Evolutionary conservation across 441 rosid genomes (phyloP), one percentile per base, ranked within the genome.

Genomic region (Omphalea diandra): DNA sequence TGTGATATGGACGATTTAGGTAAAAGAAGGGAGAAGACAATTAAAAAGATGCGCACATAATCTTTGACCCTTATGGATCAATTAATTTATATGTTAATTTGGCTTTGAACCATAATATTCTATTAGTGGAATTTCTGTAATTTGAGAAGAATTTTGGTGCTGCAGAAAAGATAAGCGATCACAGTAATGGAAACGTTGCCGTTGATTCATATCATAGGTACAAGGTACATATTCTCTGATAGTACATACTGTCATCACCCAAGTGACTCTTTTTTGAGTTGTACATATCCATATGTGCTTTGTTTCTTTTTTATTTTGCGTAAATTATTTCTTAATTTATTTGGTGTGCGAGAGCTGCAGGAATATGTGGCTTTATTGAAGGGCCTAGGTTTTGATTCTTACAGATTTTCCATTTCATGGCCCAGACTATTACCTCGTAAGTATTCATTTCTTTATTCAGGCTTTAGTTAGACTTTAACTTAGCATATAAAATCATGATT

Each of bases 371-470:
- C 63, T 7, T 12, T 66, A 36, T 52, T 71, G 57, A 71, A 67
- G 10, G 15, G 59, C 44, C n/a, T 71, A 18, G 72, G 75, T 7
- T 66, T 76, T 40, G 65, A 75, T 50, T 60, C 71, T 24, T 75
- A 63, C 68, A 70, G 75, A 65, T 75, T 75, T 38, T 75, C 79
- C 11, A 59, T 75, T 40, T 75, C 79, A 49, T 75, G 75, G 79
- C 41, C 79, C 7, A 70, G 79, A 46, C 15, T 75, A 11, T 43
- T 75, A 24, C 79, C 79, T 3, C 18, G 79, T 75, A 40, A 79
- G 78, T 38, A 32, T 12, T 49, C 27, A 15, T 8, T n/a, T n/a
- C n/a, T n/a, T n/a, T 1, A 49, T 32, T n/a, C 38, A 29, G 10
- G 14, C 12, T 32, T 31, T 46, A n/a, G 4, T n/a, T n/a, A n/a